Base-by-base conservation (phyloP, 116 monocot species). In the Trichopus zeylanicus region DNA sequence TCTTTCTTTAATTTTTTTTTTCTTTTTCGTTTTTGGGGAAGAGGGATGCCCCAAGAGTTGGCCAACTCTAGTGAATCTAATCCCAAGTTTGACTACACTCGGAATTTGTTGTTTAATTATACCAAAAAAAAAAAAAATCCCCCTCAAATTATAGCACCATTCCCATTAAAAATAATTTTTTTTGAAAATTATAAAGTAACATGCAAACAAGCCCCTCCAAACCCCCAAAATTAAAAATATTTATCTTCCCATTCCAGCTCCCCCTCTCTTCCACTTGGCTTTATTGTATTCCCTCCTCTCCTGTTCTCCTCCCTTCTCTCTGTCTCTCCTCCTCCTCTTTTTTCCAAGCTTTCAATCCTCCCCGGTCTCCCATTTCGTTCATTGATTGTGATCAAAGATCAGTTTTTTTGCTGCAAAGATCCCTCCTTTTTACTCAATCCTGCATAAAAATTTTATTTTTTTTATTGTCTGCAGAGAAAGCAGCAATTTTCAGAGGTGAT, bases 31-130 rank as follows among this genome's bases (percentile, higher is more conserved):
- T 58, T 67, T 51, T 48, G 46, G 47, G 18, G 46, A 56, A 56
- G 33, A 33, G 20, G 15, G 55, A 29, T 15, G 30, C 26, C 33
- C 5, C 16, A 35, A 58, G 23, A 58, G 32, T 18, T 24, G 13
- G 53, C 22, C 27, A 29, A 16, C 61, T 54, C 38, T 29, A 55
- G 28, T 24, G 29, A 60, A 61, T 61, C 70, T 55, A 61, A 42
- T 39, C 70, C 70, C 70, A 26, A 62, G 55, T 70, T 70, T 70
- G 70, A 70, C 70, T 62, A 39, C 38, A 54, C 60, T 61, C 46
- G 31, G 39, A 61, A 46, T 29, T 55, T 69, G 27, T n/a, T n/a
- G n/a, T n/a, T n/a, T n/a, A n/a, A n/a, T n/a, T n/a, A 32, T 35
- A 19, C 28, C 16, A 48, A 46, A 55, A 38, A 46, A 22, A 20